Base-by-base conservation (phyloP, 2,329 filamentous ascomycete genomes). In the Hyphodiscus sp. region DNA sequence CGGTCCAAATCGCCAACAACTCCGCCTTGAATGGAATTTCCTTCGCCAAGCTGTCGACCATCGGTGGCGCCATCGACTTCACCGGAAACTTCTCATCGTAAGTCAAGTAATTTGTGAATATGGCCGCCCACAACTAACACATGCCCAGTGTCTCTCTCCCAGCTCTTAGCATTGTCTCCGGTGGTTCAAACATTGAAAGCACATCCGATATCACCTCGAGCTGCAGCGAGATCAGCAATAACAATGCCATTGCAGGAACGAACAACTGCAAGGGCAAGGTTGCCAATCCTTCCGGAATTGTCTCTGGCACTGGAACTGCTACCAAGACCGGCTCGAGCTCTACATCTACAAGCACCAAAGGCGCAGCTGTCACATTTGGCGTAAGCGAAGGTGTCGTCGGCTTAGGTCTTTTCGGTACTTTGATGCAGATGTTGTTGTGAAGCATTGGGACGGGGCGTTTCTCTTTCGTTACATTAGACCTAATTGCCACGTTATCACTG, bases 1-100 rank as follows among this genome's bases (percentile, higher is more conserved):
- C 87, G 69, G 81, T 95, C 69, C 83, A 87, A 63, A 82, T 99
- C 67, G 86, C 88, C 73, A 95, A 96, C 82, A 96, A 97, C 85
- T 89, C 89, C 57, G 75, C 77, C 52, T 80, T 96, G 33, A 63
- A 72, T 53, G 69, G 74, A 56, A 77, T 96, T 60, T 82, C 82
- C 33, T 87, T 97, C 73, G 78, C 80, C 57, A 69, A 76, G 60
- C 80, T 99, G 26, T 68, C 80, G 67, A 80, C 75, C 52, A 82
- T 96, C 55, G 80, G 77, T 60, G 92, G 91, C 74, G 90, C 89
- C 65, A 78, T 97, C 67, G 86, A 90, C 70, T 82, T 96, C 70
- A 84, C 85, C 65, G 94, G 94, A 66, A 87, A 83, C 76, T 95
- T 96, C 72, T 79, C 83, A 59, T 77, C 81, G 90, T 95, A 79